These are phyloP conservation scores for Magnolia officinalis DNA, from an alignment of 164 flowering plant species.

Conservation along the genomic window DNA sequence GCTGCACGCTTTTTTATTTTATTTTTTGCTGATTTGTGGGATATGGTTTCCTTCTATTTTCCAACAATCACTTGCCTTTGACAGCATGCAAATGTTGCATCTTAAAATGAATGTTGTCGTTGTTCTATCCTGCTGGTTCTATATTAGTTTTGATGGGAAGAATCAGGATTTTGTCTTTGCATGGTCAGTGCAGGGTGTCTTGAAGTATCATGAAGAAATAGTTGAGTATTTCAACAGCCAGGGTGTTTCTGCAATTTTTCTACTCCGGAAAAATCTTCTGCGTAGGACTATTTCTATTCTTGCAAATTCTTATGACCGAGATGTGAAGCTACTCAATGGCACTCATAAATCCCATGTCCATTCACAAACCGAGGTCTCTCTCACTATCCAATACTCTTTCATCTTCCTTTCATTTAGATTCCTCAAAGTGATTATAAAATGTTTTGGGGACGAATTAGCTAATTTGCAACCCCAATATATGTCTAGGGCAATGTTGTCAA, in stretches of 20 bases:
- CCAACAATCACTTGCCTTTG: too few relatives aligned
- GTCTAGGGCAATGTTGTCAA: too few relatives aligned
- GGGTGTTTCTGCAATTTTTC: slow-evolving; percentile 49
- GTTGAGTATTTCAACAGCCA: slow-evolving; percentile 29
- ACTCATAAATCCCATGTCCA: slow-evolving; percentile 73
- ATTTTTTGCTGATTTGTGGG: too few relatives aligned
- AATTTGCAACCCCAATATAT: too few relatives aligned
- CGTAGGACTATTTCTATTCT: slow-evolving; percentile 53
- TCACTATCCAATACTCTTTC: slow-evolving; percentile 9
- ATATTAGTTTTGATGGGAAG: not conserved
- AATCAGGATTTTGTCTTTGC: not conserved
- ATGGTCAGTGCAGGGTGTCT: slow-evolving; percentile 28
- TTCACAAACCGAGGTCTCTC: slow-evolving; percentile 42
- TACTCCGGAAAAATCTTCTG: slow-evolving; percentile 50
- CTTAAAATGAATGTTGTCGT: too few relatives aligned
- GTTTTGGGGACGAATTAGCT: too few relatives aligned
- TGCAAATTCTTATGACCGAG: slow-evolving; percentile 52
- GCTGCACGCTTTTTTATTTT: too few relatives aligned
- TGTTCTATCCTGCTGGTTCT: too few relatives aligned
- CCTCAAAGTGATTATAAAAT: too few relatives aligned
- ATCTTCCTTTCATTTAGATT: not conserved
- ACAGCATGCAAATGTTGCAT: too few relatives aligned
- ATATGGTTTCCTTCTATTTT: too few relatives aligned
- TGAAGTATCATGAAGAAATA: slow-evolving; percentile 31
- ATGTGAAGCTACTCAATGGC: slow-evolving; percentile 49